Base-by-base conservation (phyloP, 208 protist species). In the Kentomonas sorsogonicus region DNA sequence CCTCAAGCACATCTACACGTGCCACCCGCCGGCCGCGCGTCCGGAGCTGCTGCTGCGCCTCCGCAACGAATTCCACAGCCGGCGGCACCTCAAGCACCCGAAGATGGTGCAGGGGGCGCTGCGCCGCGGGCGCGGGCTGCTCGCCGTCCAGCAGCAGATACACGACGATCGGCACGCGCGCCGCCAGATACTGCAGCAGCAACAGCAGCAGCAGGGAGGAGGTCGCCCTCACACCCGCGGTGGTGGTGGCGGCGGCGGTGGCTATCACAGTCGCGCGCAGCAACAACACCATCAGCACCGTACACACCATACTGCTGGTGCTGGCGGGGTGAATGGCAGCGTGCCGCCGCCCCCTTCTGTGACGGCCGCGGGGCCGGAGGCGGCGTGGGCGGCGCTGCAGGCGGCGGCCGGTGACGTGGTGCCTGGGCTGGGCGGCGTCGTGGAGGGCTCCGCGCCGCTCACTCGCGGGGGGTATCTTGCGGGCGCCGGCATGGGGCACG, bases 51-150 rank as follows among this genome's bases (percentile, higher is more conserved):
- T 82, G 3, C 89, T 90, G 48, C 80, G 83, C 1, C 66, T 94
- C 36, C 88, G 83, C 34, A 86, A 90, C 33, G 82, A 92, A 63
- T 94, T 92, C 48, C 25, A 63, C 39, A 74, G 72, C 59, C 73
- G 79, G 43, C 81, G 79, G 2, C 81, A 94, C 60, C 55, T 94
- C 26, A 48, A 45, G 5, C 79, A 72, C 22, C 77, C 75, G 15
- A 78, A 82, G 56, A 60, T 78, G 22, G 85, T 94, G 20, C 66
- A 78, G 0, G 74, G 72, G 7, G 86, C 86, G 15, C 43, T 93
- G 48, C 67, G 71, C 31, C 74, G 78, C 3, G 86, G 86, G 0
- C 68, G 87, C 26, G 86, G 81, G 10, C 77, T 93, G 9, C 53
- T 91, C 5, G 78, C 70, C 4, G 53, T 91, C 51, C 83, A 93